Base-by-base conservation (phyloP, 495 filamentous ascomycete species). In the Podospora appendiculata region DNA sequence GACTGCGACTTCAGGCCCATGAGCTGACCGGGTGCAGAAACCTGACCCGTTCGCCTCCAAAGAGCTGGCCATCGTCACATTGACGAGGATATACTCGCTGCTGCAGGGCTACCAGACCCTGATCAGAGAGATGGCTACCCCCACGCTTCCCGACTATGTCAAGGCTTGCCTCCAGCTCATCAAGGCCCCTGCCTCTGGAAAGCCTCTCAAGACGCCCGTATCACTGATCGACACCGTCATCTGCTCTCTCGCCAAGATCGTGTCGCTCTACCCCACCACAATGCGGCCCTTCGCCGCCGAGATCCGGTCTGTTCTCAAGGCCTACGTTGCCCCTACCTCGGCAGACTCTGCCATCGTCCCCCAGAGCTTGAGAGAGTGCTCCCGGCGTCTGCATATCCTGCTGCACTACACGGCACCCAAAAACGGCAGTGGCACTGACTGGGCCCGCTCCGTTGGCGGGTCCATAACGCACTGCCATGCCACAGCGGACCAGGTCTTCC, bases 111-210 rank as follows among this genome's bases (percentile, higher is more conserved):
- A 89, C 69, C 87, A 83, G 39, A 90, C 86, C 14, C 74, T 95
- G 18, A 75, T 91, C n/a, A 76, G 90, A 57, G 90, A 95, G 62
- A 86, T 94, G 55, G 90, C 88, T 2, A 94, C 89, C 4, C 90
- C 90, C 9, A 85, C 81, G 14, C 73, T 96, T 12, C 82, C 87
- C 13, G 71, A 75, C 6, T 94, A 89, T 57, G 77, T 88, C 48
- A 82, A 81, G 9, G 75, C 84, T 7, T 89, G 87, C 48, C 67
- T 95, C 17, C 83, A 85, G 60, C 69, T 89, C 19, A 68, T 87
- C 47, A 81, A 80, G 38, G 68, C 70, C 3, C 69, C 71, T 10
- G 54, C 59, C 3, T 65, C 65, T 48, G 77, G 61, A 66, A 74
- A 70, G 55, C 57, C 62, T 6, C 49, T 57, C 12, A 64, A 64